These are phyloP conservation scores for Graphiopsis chlorocephala DNA, from an alignment of 2,329 filamentous ascomycete genomes.

Conservation along the genomic window DNA sequence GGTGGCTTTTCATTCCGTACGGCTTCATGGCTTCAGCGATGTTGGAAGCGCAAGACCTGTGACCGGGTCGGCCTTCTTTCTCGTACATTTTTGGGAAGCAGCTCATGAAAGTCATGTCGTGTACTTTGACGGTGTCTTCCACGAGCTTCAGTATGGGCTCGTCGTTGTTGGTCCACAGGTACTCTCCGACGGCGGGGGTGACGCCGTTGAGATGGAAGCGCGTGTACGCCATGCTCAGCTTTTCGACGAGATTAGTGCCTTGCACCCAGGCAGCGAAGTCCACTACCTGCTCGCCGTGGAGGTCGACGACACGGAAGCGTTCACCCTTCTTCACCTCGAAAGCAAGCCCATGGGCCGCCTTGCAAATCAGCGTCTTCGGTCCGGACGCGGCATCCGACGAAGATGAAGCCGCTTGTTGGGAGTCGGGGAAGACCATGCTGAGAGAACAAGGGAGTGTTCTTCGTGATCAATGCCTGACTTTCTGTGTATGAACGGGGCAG, in stretches of 20 bases:
- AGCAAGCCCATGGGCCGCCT: constrained; percentile 32
- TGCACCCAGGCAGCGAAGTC: constrained; percentile 41
- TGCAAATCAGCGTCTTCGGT: constrained; percentile 26
- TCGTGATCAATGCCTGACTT: not conserved
- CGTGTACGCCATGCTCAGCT: constrained; percentile 40
- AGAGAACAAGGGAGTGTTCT: not conserved
- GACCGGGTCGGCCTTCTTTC: constrained; percentile 32
- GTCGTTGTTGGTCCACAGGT: constrained; percentile 38
- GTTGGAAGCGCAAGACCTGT: constrained; percentile 39
- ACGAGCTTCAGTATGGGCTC: constrained; percentile 36
- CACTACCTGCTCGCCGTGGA: constrained; percentile 41
- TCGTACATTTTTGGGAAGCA: constrained; percentile 40
- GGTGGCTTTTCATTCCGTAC: constrained; percentile 34
- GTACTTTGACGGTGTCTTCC: constrained; percentile 39
- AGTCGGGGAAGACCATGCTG: constrained; percentile 16
- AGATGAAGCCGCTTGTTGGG: not conserved
- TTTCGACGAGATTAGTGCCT: constrained; percentile 32
- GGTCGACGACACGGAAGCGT: constrained; percentile 40
- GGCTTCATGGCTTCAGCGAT: constrained; percentile 38
- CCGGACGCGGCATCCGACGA: not conserved
- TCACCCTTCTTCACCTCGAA: constrained; percentile 37
- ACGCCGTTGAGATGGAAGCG: constrained; percentile 37
- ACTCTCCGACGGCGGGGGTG: constrained; percentile 37
- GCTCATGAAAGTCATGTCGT: constrained; percentile 43
- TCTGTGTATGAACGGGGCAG: not conserved